Base-by-base conservation (phyloP, 2,329 filamentous ascomycete species). In the Niveomyces coronatus region DNA sequence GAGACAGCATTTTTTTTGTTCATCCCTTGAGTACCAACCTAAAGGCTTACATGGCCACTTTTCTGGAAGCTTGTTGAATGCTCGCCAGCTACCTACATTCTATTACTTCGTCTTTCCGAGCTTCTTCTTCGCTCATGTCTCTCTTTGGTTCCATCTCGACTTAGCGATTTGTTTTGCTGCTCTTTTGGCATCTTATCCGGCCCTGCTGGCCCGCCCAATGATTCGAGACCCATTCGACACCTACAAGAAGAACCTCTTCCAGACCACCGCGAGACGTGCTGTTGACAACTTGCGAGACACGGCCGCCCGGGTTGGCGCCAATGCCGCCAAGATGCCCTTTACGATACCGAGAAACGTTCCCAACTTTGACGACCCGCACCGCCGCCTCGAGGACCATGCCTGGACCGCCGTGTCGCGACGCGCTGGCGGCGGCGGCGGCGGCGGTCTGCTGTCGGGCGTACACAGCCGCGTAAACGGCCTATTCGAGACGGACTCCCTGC, bases 331-430 rank as follows among this genome's bases (percentile, higher is more conserved):
- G 44, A 80, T 80, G 76, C 64, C 74, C 35, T 86, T 85, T 61
- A 65, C 73, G 34, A 63, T 82, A 26, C 80, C 82, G 13, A 75
- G 73, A 55, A 77, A 82, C 61, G 68, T 79, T n/a, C 81, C 80
- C 39, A 76, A 76, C 49, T 83, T 84, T 54, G 65, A 63, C 45
- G 73, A 75, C 56, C 71, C 78, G 18, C 74, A 80, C 58, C 72
- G 79, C 55, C 61, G 71, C 46, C 58, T 74, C 49, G 80, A 85
- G 57, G 79, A 85, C 56, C 67, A 65, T 43, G 68, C 75, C 43
- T 86, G 82, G 82, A 68, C 69, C 60, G 44, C 66, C 61, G 50
- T 54, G 63, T 53, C 49, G 40, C 50, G 56, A 43, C 47, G 47
- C n/a, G n/a, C n/a, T n/a, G n/a, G n/a, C n/a, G n/a, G n/a, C 44